phyloP scores from a whole-genome alignment of 2,329 filamentous ascomycete genomes.

The Colletotrichum shisoi region DNA sequence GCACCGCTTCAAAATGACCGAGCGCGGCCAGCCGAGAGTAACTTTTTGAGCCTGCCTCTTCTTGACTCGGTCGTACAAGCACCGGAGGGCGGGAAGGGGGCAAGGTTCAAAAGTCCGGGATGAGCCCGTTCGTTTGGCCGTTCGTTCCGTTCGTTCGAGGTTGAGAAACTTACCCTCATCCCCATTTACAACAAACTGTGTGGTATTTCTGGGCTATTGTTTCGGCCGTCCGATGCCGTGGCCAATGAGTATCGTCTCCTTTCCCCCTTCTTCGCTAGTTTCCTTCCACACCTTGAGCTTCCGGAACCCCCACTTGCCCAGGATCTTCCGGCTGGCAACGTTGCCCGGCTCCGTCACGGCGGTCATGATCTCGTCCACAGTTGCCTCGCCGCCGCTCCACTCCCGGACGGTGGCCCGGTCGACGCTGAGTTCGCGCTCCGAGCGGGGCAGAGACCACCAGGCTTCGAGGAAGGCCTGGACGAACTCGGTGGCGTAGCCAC shows the following conservation, averaged over 20 bases:
- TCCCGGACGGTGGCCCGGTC: constrained; percentile 49
- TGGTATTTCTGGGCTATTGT: not conserved
- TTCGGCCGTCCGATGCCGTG: constrained; percentile 20
- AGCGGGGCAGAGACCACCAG: constrained; percentile 61
- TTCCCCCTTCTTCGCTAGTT: constrained; percentile 38
- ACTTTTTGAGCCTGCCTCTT: too few relatives aligned
- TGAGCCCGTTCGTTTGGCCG: not conserved
- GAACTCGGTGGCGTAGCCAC: constrained; percentile 66
- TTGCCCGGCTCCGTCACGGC: constrained; percentile 62
- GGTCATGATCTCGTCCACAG: constrained; percentile 53
- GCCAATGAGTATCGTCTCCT: constrained; percentile 17
- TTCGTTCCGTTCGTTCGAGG: not conserved
- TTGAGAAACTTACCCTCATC: not conserved
- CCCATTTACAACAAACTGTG: not conserved
- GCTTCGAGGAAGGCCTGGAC: constrained; percentile 55
- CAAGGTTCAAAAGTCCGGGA: constrained; percentile 1
- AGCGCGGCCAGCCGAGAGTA: not conserved
- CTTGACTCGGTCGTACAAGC: not conserved
- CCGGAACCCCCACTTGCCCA: constrained; percentile 65
- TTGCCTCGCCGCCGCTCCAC: constrained; percentile 39
- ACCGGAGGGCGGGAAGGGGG: not conserved
- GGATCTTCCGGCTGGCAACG: constrained; percentile 61
- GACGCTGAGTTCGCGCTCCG: constrained; percentile 55
- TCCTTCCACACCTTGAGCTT: constrained; percentile 53
- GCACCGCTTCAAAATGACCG: not conserved